These are phyloP conservation scores for Phytophthora macrochlamydospora DNA, from an alignment of 352 stramenopile species.

Conservation along the genomic window DNA sequence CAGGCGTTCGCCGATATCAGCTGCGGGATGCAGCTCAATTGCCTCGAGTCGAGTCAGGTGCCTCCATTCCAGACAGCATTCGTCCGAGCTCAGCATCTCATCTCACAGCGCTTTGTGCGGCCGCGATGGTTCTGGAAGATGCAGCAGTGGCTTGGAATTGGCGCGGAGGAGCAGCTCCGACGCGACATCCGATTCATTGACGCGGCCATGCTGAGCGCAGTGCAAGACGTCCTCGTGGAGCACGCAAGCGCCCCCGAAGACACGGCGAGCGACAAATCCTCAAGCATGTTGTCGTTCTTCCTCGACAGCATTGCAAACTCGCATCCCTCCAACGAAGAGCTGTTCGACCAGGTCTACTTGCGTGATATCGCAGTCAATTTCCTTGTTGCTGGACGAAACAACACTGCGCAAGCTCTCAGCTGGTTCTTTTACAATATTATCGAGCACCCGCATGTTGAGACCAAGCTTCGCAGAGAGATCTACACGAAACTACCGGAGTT, in stretches of 20 bases:
- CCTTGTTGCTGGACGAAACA: slow-evolving; percentile 81
- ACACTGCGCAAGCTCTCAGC: slow-evolving; percentile 68
- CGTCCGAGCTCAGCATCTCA: slow-evolving; percentile 41
- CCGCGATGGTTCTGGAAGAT: slow-evolving; percentile 57
- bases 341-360: slow-evolving; percentile 46
- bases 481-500: slow-evolving; percentile 34
- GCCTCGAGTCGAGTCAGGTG: slow-evolving; percentile 37
- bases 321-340: slow-evolving; percentile 1
- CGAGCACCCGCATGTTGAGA: slow-evolving; percentile 54
- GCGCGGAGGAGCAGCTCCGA: slow-evolving; percentile 37
- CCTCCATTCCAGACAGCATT: slow-evolving; percentile 67
- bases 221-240: slow-evolving; percentile 34
- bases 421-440: slow-evolving; percentile 77
- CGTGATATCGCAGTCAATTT: slow-evolving; percentile 84
- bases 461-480: slow-evolving; percentile 54
- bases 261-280: not conserved
- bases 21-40: slow-evolving; percentile 61
- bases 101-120: slow-evolving; percentile 43
- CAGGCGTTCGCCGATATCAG: slow-evolving; percentile 73
- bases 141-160: slow-evolving; percentile 38
- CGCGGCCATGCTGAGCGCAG: slow-evolving; percentile 42
- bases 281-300: slow-evolving; percentile 36
- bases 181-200: slow-evolving; percentile 50
- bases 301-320: slow-evolving; percentile 40
- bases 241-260: slow-evolving; percentile 10